phyloP scores from a whole-genome alignment of 306 rosid genomes.

The Amphicarpaea edgeworthii region DNA sequence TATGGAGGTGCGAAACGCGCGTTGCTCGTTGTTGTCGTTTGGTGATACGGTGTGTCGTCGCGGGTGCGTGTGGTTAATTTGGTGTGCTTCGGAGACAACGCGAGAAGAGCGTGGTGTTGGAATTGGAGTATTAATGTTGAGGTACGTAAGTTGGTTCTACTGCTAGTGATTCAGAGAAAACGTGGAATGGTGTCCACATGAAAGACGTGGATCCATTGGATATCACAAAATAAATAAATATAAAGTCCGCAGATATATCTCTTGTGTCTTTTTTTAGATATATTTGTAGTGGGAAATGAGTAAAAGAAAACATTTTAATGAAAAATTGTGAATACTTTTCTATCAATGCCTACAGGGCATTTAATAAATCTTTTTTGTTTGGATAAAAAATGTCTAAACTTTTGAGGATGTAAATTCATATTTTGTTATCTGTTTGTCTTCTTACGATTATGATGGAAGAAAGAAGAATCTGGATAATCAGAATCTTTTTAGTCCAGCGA shows the following conservation, averaged over 20 bases:
- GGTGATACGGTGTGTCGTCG: neutral
- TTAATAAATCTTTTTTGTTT: too few species aligned
- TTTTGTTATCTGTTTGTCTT: neutral
- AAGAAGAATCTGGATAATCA: neutral
- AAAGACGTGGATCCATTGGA: neutral
- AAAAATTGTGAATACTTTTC: too few species aligned
- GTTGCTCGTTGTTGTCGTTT: conserved; percentile 36
- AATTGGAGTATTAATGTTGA: neutral
- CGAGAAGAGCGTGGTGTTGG: neutral
- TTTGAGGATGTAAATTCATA: neutral
- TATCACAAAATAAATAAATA: conserved; percentile 14
- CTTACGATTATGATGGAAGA: neutral
- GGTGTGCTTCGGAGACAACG: neutral
- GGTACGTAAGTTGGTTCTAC: neutral
- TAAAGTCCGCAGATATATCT: neutral
- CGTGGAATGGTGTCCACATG: conserved; percentile 52
- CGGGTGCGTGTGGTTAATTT: neutral
- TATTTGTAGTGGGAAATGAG: too few species aligned
- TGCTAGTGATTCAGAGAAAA: conserved; percentile 10
- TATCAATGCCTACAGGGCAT: neutral
- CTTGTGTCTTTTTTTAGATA: neutral
- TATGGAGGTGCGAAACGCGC: neutral
- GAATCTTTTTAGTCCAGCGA: neutral
- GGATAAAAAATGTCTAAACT: neutral
- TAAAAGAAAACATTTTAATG: too few species aligned